Evolutionary conservation across 306 rosid species (phyloP).

Genomic region (Gillenia trifoliata): DNA sequence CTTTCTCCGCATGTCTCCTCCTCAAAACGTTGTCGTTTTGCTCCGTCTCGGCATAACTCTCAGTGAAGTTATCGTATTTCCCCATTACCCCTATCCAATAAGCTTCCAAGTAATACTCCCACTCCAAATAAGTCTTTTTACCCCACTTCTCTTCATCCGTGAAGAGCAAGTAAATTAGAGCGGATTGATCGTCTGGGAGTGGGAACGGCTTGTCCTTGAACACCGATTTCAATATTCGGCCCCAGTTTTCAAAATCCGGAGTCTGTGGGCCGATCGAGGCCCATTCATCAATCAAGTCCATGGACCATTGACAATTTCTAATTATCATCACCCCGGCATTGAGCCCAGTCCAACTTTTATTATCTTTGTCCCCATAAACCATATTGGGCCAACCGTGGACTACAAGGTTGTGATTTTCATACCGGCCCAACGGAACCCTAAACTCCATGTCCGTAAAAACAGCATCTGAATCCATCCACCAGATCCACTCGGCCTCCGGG

Average conservation of each 20-base stretch:
- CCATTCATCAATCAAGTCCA: constrained; percentile 42
- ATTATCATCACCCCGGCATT: constrained; percentile 29
- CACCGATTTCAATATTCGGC: neutral
- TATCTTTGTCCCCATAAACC: constrained; percentile 6
- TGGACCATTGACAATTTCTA: constrained; percentile 47
- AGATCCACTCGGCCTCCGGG: constrained; percentile 44
- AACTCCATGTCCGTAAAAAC: constrained; percentile 43
- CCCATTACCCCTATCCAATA: constrained; percentile 29
- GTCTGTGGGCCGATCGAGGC: constrained; percentile 38
- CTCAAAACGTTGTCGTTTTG: neutral
- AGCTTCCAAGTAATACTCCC: constrained; percentile 22
- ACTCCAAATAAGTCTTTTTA: constrained; percentile 29
- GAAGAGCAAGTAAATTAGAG: constrained; percentile 25
- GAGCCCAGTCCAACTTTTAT: constrained; percentile 44
- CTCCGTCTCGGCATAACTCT: constrained; percentile 25
- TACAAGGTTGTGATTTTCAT: constrained; percentile 22
- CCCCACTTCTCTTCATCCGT: constrained; percentile 21
- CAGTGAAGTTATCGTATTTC: constrained; percentile 5
- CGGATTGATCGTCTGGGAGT: constrained; percentile 34
- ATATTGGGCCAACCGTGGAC: constrained; percentile 31
- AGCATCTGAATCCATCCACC: constrained; percentile 53
- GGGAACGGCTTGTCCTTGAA: constrained; percentile 35
- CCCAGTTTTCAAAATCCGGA: constrained; percentile 30
- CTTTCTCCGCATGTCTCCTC: constrained; percentile 42
- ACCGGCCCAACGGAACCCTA: constrained; percentile 22